These are phyloP conservation scores for Xylaria sp. DNA, from an alignment of 2,329 filamentous ascomycete genomes.

Conservation along the genomic window DNA sequence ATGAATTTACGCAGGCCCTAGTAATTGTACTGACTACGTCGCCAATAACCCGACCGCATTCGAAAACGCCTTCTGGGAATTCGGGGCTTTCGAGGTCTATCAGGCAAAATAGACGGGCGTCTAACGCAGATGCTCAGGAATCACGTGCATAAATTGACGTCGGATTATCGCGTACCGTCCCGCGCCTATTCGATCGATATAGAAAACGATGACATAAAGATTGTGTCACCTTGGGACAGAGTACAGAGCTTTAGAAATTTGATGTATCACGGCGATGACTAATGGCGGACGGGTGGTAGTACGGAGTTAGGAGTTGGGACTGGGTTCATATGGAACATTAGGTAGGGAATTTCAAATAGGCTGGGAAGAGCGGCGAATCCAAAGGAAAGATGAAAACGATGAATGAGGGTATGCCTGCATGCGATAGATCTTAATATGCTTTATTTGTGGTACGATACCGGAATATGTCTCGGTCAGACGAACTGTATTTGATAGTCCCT, in stretches of 20 bases:
- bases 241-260: not conserved
- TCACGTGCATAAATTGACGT: not conserved
- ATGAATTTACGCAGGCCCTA: slow-evolving; percentile 55
- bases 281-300: slow-evolving; percentile 3
- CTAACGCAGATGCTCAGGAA: not conserved
- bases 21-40: slow-evolving; percentile 67
- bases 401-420: not conserved
- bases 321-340: not conserved
- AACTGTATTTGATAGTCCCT: not conserved
- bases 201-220: not conserved
- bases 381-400: not conserved
- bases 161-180: not conserved
- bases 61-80: slow-evolving; percentile 72
- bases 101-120: slow-evolving; percentile 46
- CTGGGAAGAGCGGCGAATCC: too few species aligned
- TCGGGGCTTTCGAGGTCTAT: slow-evolving; percentile 70
- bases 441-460: not conserved
- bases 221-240: not conserved
- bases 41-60: slow-evolving; percentile 67
- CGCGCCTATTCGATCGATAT: not conserved
- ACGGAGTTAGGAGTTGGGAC: slow-evolving; percentile 22
- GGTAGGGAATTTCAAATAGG: too few species aligned
- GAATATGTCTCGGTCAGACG: not conserved
- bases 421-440: slow-evolving; percentile 21
- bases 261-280: slow-evolving; percentile 7